Evolutionary conservation across 2,329 filamentous ascomycete genomes (phyloP), one percentile per base, ranked within the genome.

Genomic region (Tolypocladium tundrense): DNA sequence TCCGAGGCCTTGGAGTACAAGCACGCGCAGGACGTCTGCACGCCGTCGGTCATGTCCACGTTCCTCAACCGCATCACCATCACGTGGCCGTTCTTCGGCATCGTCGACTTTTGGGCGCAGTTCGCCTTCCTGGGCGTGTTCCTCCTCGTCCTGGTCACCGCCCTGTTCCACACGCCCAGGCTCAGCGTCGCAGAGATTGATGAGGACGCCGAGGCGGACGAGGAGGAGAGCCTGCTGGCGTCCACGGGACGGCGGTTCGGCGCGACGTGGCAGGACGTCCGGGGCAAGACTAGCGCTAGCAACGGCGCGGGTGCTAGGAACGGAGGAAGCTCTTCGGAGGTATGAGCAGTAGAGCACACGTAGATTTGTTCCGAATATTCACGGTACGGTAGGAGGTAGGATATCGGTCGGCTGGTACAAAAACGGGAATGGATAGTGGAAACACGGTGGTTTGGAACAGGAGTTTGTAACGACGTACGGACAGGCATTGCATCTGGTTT

Each of bases 41-140:
- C 92, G 1, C 91, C 94, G 0, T 93, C 88, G 27, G 86, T 97
- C 42, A 88, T 92, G 70, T 94, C 90, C 60, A 96, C 90, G 0
- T 96, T 99, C 73, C 79, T 99, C 63, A 97, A 97, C 73, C 86
- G 92, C 51, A 84, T 97, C 60, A 92, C 90, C 27, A 83, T 96
- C 68, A 96, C 95, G 69, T 99, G 94, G 81, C 92, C 94, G 7
- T 91, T 97, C 69, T 96, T 99, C 68, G 94, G 94, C 13, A 85
- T 88, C 13, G 77, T 97, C n/a, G 83, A 90, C 64, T 99, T 97
- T 72, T 99, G 92, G 91, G 90, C 91, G 0, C 94, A 99, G 67
- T 97, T 97, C 69, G 88, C 82, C 14, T 97, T 99, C 75, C 74
- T 99, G 50, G 88, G 74, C 40, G 79, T 97, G 24, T 97, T 96